phyloP scores from a whole-genome alignment of 1,284 basidiomycete genomes.

The Trametes polyzona region DNA sequence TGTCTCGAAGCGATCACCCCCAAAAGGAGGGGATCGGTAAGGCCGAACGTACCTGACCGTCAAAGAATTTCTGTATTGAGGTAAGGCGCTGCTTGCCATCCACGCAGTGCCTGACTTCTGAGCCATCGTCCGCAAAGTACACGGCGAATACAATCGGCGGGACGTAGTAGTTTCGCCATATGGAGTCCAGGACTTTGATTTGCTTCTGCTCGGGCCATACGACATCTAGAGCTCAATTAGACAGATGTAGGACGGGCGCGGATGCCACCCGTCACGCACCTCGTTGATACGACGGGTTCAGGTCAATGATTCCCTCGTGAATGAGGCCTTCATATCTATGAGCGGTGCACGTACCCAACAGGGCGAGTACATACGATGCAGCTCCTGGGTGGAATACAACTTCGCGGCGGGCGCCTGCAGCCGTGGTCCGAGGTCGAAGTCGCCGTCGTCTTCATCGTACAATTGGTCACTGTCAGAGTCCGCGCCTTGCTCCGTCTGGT shows the following conservation, averaged over 20 bases:
- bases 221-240: slow-evolving; percentile 49
- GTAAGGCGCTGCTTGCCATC: slow-evolving; percentile 80
- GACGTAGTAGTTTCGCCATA: slow-evolving; percentile 75
- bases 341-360: not conserved
- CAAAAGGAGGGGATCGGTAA: too few relatives aligned
- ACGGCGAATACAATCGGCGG: slow-evolving; percentile 76
- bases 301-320: slow-evolving; percentile 65
- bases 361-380: slow-evolving; percentile 54
- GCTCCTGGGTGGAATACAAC: slow-evolving; percentile 47
- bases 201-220: slow-evolving; percentile 77
- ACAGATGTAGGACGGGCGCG: not conserved
- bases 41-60: slow-evolving; percentile 60
- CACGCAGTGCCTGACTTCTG: slow-evolving; percentile 63
- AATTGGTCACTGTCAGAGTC: slow-evolving; percentile 53
- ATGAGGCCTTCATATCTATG: slow-evolving; percentile 49
- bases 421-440: slow-evolving; percentile 52
- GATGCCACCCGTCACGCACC: slow-evolving; percentile 40
- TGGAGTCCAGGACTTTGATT: slow-evolving; percentile 71
- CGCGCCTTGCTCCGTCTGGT: too few relatives aligned
- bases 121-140: slow-evolving; percentile 54
- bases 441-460: slow-evolving; percentile 40
- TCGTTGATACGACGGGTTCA: slow-evolving; percentile 71
- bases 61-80: slow-evolving; percentile 72
- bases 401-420: slow-evolving; percentile 43
- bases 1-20: too few relatives aligned